Base-by-base conservation (phyloP, 2,329 filamentous ascomycete genomes). In the Cladophialophora bantiana region DNA sequence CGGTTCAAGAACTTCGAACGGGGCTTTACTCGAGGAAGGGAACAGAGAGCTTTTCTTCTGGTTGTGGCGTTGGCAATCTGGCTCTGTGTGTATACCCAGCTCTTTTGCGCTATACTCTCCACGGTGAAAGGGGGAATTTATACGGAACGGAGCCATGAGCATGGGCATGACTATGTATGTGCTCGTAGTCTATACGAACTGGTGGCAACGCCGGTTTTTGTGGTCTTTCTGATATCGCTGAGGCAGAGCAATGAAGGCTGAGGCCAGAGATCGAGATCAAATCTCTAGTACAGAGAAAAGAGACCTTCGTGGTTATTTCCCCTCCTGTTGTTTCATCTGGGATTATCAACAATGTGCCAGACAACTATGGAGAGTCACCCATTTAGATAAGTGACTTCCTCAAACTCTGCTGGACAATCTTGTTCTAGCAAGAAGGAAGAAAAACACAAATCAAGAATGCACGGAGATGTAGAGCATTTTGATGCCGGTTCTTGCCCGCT, bases 301-400 rank as follows among this genome's bases (percentile, higher is more conserved):
- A 50, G 18, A 50, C 45, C 10, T 26, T 3, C 45, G n/a, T 50
- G 45, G 45, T n/a, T 50, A 26, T 50, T 20, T 20, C 45, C 45
- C 10, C 45, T 50, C 20, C 45, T 26, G 6, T 12, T 4, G 18
- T 20, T 20, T 20, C 18, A 26, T 26, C 20, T 18, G 2, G 7
- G 4, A 6, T 26, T 50, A 7, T 40, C 48, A 15, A 65, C 5
- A 45, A 34, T 82, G 79, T 82, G 72, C 79, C 80, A 81, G 75
- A 73, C 63, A 72, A 80, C 78, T 82, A 82, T 82, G 79, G 79
- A 79, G 77, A 77, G 75, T 78, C 79, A 82, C 73, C 74, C 79
- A 80, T 69, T 65, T 68, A 66, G 70, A 58, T 72, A 78, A 78
- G 77, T 78, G 77, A 74, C 74, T 78, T 77, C 80, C 79, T 82